Percentiles rank a stretch among this genome's conserved stretches.
phyloP scores from a whole-genome alignment of 2,329 filamentous ascomycete genomes.

The Alternaria sp. region DNA sequence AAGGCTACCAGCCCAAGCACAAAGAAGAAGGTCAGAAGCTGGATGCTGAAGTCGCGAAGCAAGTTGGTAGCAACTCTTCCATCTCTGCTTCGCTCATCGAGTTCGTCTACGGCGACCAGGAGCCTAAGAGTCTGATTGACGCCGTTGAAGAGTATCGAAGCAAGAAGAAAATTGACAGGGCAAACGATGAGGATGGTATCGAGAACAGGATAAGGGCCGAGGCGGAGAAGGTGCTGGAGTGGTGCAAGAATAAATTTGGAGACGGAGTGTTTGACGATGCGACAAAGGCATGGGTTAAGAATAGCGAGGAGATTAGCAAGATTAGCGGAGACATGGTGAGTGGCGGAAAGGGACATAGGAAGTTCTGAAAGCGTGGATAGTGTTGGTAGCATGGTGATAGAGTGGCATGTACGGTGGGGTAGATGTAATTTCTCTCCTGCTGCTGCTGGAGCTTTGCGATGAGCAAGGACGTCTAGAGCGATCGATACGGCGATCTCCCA shows the following conservation, averaged over 20 bases:
- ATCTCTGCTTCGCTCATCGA: slow-evolving; percentile 18
- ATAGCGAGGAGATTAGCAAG: slow-evolving; percentile 51
- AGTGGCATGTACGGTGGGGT: slow-evolving; percentile 2
- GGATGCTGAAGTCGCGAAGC: slow-evolving; percentile 9
- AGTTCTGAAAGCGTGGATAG: slow-evolving; percentile 51
- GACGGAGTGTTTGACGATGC: slow-evolving; percentile 55
- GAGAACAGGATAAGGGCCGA: slow-evolving; percentile 50
- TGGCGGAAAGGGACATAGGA: slow-evolving; percentile 55
- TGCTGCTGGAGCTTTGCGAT: not conserved
- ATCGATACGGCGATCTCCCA: slow-evolving; percentile 2
- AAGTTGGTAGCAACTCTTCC: slow-evolving; percentile 12
- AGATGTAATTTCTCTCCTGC: not conserved
- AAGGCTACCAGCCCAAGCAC: slow-evolving; percentile 40
- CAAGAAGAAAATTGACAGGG: slow-evolving; percentile 21
- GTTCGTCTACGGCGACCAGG: slow-evolving; percentile 33
- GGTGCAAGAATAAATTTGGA: slow-evolving; percentile 59
- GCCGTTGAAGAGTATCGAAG: slow-evolving; percentile 52
- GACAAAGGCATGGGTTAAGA: slow-evolving; percentile 54
- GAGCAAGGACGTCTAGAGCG: not conserved
- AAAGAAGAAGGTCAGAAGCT: slow-evolving; percentile 27
- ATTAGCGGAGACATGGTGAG: slow-evolving; percentile 56
- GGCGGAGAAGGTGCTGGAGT: slow-evolving; percentile 54
- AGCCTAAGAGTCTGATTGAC: slow-evolving; percentile 42
- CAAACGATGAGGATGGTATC: slow-evolving; percentile 36
- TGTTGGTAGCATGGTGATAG: slow-evolving; percentile 1